Base-by-base conservation (phyloP, 78 protist genomes). In the Dictyostelium firmibasis region DNA sequence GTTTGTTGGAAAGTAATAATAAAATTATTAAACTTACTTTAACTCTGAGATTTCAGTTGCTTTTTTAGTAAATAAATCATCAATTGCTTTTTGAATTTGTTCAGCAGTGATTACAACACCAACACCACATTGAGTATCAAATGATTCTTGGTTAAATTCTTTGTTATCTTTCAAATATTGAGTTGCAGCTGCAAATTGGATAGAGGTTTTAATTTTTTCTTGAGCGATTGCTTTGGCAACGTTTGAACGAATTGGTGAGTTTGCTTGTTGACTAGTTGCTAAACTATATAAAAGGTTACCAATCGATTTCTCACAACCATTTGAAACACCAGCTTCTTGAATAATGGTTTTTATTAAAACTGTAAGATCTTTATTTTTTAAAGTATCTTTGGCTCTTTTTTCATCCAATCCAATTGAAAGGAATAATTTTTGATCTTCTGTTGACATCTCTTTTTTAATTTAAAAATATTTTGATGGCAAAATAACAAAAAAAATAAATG, bases 91-190 rank as follows among this genome's bases (percentile, higher is more conserved):
- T 36, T 72, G 78, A 31, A 93, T 85, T 81, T 93, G 92, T 27
- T 36, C 91, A 7, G 50, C 29, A 9, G 92, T 93, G 23, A 93
- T 43, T 10, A 64, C 84, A 27, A 86, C 82, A 83, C 96, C 96
- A 60, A 93, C 84, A 83, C 96, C 96, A 62, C 96, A 93, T 6
- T 50, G 74, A 9, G 13, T n/a, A 31, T 93, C 77, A 44, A 93
- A 93, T 41, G n/a, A 23, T 11, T 75, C 74, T 31, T 77, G 82
- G n/a, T 81, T 25, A 23, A 85, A 86, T 13, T 20, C 64, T 53
- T 27, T 20, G 23, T 57, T 69, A 10, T 83, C 92, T 85, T 83
- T 87, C 18, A 84, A 50, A 20, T 57, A 86, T 13, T 81, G 50
- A 38, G 81, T 62, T 35, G 91, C 70, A 14, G 87, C 92, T 43